These are phyloP conservation scores for Botryotinia narcissicola DNA, from an alignment of 2,329 filamentous ascomycete species.

Conservation along the genomic window DNA sequence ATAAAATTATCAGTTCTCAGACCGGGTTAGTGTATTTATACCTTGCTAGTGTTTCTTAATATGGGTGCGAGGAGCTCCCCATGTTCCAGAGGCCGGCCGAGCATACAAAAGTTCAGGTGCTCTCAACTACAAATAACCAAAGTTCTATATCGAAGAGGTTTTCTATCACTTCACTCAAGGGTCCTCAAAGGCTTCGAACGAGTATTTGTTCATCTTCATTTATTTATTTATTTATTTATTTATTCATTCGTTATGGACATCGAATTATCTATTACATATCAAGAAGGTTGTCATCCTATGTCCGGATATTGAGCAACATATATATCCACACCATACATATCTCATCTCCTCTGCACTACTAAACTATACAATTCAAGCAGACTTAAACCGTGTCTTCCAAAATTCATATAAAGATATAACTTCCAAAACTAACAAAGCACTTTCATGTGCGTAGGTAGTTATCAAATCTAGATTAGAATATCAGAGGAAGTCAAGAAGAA, in stretches of 20 bases:
- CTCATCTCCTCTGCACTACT: background rate
- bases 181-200: background rate
- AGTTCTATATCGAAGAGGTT: background rate
- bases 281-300: background rate
- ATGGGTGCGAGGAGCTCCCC: background rate
- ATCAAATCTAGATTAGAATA: no score
- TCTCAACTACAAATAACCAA: background rate
- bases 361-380: no score
- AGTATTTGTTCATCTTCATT: background rate
- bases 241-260: background rate
- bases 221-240: background rate
- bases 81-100: no score
- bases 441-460: no score
- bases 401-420: background rate
- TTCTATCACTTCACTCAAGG: background rate
- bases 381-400: no score
- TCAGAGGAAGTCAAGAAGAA: no score
- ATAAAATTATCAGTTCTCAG: background rate
- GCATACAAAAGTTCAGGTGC: background rate
- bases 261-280: no score
- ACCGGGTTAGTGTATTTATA: background rate
- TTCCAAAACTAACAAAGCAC: background rate
- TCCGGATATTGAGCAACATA: background rate
- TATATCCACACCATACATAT: background rate
- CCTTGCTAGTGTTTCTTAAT: slow-evolving; percentile 7